Percentiles rank a stretch among this genome's conserved stretches.
Evolutionary conservation across 2,329 filamentous ascomycete species (phyloP).

Genomic region (Cadophora sp.): DNA sequence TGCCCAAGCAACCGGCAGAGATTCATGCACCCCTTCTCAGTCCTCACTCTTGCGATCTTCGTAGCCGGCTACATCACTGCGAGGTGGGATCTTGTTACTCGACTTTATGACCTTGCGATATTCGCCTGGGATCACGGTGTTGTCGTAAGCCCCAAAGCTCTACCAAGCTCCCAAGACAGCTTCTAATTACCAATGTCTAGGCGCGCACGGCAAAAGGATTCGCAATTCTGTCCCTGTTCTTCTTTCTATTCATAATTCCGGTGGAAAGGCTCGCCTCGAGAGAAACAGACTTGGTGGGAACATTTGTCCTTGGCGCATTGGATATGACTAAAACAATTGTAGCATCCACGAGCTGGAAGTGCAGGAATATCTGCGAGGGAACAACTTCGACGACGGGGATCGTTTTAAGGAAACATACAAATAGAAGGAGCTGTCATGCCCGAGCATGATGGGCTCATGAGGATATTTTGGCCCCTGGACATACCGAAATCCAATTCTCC

Average conservation of each 20-base stretch:
- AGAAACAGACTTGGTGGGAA: constrained; percentile 79
- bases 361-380: constrained; percentile 92
- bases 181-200: constrained; percentile 52
- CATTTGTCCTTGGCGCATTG: constrained; percentile 40
- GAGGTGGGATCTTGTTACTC: constrained; percentile 97
- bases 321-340: constrained; percentile 37
- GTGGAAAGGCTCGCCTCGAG: constrained; percentile 81
- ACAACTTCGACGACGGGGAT: constrained; percentile 91
- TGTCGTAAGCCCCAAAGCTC: constrained; percentile 66
- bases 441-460: constrained; percentile 88
- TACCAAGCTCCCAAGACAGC: neutral
- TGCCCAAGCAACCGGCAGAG: constrained; percentile 41
- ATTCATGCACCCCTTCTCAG: constrained; percentile 94
- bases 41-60: constrained; percentile 96
- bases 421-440: constrained; percentile 59
- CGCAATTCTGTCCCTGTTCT: constrained; percentile 80
- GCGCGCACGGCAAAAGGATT: constrained; percentile 87
- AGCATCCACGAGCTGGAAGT: constrained; percentile 83
- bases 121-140: constrained; percentile 99
- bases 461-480: constrained; percentile 98
- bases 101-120: constrained; percentile 93
- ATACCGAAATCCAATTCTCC: constrained; percentile 73
- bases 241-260: constrained; percentile 83
- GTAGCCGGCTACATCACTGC: constrained; percentile 99
- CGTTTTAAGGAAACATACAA: constrained; percentile 67